Evolutionary conservation across 257 asterid species (phyloP).

Genomic region (Rubia yunnanensis): DNA sequence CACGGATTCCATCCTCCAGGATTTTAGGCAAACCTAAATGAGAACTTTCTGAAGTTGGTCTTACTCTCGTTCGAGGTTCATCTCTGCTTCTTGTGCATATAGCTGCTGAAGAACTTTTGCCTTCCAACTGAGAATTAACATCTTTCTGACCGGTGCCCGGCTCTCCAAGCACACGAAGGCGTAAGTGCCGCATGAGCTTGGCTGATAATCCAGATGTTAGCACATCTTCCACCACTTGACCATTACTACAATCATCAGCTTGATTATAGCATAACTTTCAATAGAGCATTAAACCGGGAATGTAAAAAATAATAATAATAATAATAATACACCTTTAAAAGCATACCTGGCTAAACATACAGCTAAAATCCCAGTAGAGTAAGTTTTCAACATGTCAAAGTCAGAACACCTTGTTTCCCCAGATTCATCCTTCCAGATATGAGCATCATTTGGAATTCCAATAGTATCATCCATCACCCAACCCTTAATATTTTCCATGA

Average conservation of each 20-base stretch:
- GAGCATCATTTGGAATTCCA: slow-evolving; percentile 52
- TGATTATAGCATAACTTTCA: slow-evolving; percentile 1
- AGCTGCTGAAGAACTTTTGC: slow-evolving; percentile 35
- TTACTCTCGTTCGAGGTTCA: slow-evolving; percentile 56
- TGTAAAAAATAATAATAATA: no score
- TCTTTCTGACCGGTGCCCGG: slow-evolving; percentile 57
- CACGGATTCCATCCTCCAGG: slow-evolving; percentile 33
- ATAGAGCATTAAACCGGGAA: neutral
- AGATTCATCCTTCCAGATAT: slow-evolving; percentile 51
- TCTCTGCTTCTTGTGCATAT: slow-evolving; percentile 49
- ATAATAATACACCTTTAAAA: no score
- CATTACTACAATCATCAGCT: slow-evolving; percentile 48
- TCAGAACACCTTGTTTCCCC: slow-evolving; percentile 56
- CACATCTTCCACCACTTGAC: slow-evolving; percentile 91
- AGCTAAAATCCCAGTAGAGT: slow-evolving; percentile 89
- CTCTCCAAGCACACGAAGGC: slow-evolving; percentile 71
- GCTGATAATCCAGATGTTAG: slow-evolving; percentile 87
- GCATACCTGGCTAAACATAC: slow-evolving; percentile 67
- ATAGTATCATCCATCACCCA: slow-evolving; percentile 87
- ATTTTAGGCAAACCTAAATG: slow-evolving; percentile 39
- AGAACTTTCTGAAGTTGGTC: slow-evolving; percentile 48
- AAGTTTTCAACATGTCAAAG: slow-evolving; percentile 75
- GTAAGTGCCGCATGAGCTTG: slow-evolving; percentile 80
- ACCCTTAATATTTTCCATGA: slow-evolving; percentile 62
- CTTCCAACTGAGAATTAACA: slow-evolving; percentile 35